A percentile compares a stretch with the other conserved stretches of the same genome.
phyloP scores from a whole-genome alignment of 257 asterid species.

The Ocimum tenuiflorum region DNA sequence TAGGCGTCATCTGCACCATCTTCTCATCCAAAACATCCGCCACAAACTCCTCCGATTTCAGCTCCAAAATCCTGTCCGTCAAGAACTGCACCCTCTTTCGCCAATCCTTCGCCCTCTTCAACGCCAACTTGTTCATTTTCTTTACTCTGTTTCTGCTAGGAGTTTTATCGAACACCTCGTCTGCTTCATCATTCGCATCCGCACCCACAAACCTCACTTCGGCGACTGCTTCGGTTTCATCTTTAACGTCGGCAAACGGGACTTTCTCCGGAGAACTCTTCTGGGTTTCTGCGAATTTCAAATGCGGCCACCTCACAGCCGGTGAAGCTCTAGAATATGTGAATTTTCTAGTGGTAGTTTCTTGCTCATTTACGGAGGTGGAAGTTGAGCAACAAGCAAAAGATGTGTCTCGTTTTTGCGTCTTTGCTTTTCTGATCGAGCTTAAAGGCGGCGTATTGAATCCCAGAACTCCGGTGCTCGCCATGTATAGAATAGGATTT shows the following conservation, averaged over 20 bases:
- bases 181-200: conserved; percentile 25
- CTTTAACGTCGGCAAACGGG: conserved; percentile 16
- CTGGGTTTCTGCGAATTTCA: conserved; percentile 43
- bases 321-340: conserved; percentile 86
- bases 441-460: conserved; percentile 36
- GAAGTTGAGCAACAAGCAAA: conserved; percentile 51
- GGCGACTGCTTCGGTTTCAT: conserved; percentile 21
- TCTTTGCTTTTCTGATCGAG: conserved; percentile 39
- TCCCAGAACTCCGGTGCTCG: conserved; percentile 42
- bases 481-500: conserved; percentile 34
- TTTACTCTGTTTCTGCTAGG: conserved; percentile 59
- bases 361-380: conserved; percentile 40
- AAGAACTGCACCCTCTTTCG: conserved; percentile 66
- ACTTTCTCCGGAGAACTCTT: conserved; percentile 9
- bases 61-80: conserved; percentile 63
- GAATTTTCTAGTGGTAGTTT: conserved; percentile 44
- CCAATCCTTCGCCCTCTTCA: conserved; percentile 95
- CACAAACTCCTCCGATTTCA: conserved; percentile 70
- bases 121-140: conserved; percentile 85
- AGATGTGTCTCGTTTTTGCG: conserved; percentile 18
- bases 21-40: conserved; percentile 91
- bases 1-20: conserved; percentile 95
- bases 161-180: conserved; percentile 51
- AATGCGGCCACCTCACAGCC: conserved; percentile 89
- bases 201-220: conserved; percentile 19